Evolutionary conservation across 192 early-diverging fungal species (phyloP).

Genomic region (Entomortierella chlamydospora): DNA sequence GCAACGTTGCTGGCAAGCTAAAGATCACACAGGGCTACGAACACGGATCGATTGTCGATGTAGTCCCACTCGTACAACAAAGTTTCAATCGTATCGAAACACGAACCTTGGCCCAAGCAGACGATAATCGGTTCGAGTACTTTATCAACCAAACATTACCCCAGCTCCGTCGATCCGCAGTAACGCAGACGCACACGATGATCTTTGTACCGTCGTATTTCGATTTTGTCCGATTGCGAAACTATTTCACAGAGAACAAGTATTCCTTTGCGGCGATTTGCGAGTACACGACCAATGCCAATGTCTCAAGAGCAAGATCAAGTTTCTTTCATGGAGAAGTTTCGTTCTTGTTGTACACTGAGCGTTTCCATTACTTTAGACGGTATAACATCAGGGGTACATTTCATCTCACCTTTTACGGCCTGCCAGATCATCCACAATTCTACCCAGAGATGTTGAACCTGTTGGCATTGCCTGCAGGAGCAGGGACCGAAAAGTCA

Average conservation of each 20-base stretch:
- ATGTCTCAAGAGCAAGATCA: slow-evolving; percentile 82
- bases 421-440: slow-evolving; percentile 83
- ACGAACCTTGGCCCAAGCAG: slow-evolving; percentile 66
- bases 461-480: slow-evolving; percentile 65
- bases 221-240: slow-evolving; percentile 95
- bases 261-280: slow-evolving; percentile 83
- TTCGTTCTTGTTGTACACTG: slow-evolving; percentile 86
- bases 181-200: slow-evolving; percentile 71
- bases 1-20: slow-evolving; percentile 78
- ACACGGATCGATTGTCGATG: slow-evolving; percentile 81
- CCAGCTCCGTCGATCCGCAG: slow-evolving; percentile 62
- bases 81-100: slow-evolving; percentile 81
- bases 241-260: slow-evolving; percentile 82
- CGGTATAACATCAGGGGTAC: slow-evolving; percentile 87
- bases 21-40: slow-evolving; percentile 70
- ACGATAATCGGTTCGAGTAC: slow-evolving; percentile 86
- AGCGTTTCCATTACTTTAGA: slow-evolving; percentile 97
- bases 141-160: slow-evolving; percentile 79
- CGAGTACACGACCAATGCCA: slow-evolving; percentile 87
- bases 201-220: slow-evolving; percentile 95
- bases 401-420: slow-evolving; percentile 90
- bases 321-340: slow-evolving; percentile 85
- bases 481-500: slow-evolving; percentile 53
- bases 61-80: slow-evolving; percentile 84
- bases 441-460: slow-evolving; percentile 95